Base-by-base conservation (phyloP, 768 basidiomycete species). In the Tulasnella calospora region DNA sequence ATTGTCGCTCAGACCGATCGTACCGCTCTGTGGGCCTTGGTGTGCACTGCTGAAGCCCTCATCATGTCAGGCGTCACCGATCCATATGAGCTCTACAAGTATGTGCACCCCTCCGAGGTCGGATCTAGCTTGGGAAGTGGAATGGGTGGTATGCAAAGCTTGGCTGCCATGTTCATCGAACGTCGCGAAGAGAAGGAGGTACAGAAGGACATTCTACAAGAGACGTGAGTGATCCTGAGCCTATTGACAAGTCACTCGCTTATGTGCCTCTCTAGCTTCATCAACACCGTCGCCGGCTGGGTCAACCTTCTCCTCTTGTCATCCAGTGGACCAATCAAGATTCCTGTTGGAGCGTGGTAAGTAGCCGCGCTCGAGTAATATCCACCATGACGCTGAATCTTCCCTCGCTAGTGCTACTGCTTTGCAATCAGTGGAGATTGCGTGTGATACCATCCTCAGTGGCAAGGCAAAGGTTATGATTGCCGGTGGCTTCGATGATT, bases 381-480 rank as follows among this genome's bases (percentile, higher is more conserved):
- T 7, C 21, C 4, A n/a, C 13, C 38, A 7, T 74, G 36, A 74
- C 44, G 36, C 27, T 77, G 81, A 71, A 74, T 77, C 55, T 71
- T 51, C 23, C 72, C 15, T 74, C 55, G 76, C 5, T 81, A 95
- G 94, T 82, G 98, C 98, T 35, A 99, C 98, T 19, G 98, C 97
- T 36, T 88, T 99, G 38, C 98, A 99, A 85, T 99, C 98, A 7
- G 86, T 99, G 44, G 98, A 99, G 84, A 99, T 99, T 81, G 98
- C 96, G n/a, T 92, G 93, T 81, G 98, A 99, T 82, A 94, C 94
- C 0, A 92, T 99, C 80, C 84, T 97, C 46, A 93, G 93, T 9
- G 94, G 96, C 80, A 99, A 99, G 85, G 98, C 98, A 44, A 99
- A 99, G 86, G 92, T 99, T 83, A 99, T 99, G 98, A 92, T 99